Base-by-base conservation (phyloP, 352 stramenopile species). In the Phytophthora chlamydospora region DNA sequence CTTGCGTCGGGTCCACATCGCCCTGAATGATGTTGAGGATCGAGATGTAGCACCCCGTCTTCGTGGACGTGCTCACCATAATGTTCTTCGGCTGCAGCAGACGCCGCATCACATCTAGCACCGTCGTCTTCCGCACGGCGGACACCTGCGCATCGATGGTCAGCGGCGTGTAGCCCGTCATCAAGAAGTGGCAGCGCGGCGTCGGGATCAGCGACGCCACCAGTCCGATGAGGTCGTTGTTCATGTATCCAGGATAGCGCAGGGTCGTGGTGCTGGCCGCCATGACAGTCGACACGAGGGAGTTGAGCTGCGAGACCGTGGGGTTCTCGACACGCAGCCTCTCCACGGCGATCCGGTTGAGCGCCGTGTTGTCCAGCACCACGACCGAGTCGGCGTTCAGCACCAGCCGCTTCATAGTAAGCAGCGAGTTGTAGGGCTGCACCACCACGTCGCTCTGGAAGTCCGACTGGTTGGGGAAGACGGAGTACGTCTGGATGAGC, bases 11-110 rank as follows among this genome's bases (percentile, higher is more conserved):
- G 73, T 99, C 97, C 42, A 99, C 97, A 53, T 99, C 96, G 55
- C 97, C 98, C 70, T 99, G 97, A 67, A 99, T 99, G 68, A 99
- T 99, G 76, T 99, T 99, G 42, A 99, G 90, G 49, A 99, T 98
- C 35, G 94, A 99, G 53, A 99, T 98, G 82, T 99, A 99, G 73
- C 97, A 99, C 6, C 97, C 97, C 19, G 94, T 97, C 63, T 97
- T 96, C 13, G 96, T 95, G 4, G 85, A 95, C 35, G 96, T 97
- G n/a, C 90, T 98, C 11, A 99, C 97, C 98, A 99, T 99, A 72
- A 99, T 99, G 83, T 99, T 99, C 76, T 99, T 99, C 5, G 97
- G 93, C 76, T 93, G 86, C 47, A 97, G 66, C 49, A 97, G 66
- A 33, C 98, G 93, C 44, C 98, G 86, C 97, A 99, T 99, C 17